phyloP scores from a whole-genome alignment of 2,329 filamentous ascomycete genomes.

The Paracamarosporium sp. region DNA sequence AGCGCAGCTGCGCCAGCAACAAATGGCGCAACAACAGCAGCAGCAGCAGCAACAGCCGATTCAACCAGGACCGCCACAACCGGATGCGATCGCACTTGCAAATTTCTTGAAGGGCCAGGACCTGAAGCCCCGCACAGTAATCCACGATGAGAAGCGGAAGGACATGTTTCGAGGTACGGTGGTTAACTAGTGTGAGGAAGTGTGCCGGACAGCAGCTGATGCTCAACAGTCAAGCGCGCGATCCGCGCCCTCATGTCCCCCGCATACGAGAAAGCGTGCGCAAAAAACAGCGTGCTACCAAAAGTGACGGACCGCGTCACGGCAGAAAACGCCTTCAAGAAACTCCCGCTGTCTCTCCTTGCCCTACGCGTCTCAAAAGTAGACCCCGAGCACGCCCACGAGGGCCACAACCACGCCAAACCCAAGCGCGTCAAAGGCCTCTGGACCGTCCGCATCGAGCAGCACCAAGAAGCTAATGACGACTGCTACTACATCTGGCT shows the following conservation, averaged over 20 bases:
- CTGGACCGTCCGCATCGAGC: constrained; percentile 95
- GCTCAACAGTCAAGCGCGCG: constrained; percentile 82
- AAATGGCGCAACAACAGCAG: constrained; percentile 41
- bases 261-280: constrained; percentile 85
- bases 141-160: constrained; percentile 94
- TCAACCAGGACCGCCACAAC: constrained; percentile 81
- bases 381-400: constrained; percentile 78
- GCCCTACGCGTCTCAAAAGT: constrained; percentile 87
- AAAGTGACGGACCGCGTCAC: constrained; percentile 86
- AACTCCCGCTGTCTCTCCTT: constrained; percentile 91
- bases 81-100: constrained; percentile 85
- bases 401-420: constrained; percentile 59
- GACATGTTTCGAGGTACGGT: constrained; percentile 91
- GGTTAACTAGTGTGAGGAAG: not conserved
- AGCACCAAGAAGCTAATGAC: constrained; percentile 87
- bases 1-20: constrained; percentile 40
- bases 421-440: constrained; percentile 92
- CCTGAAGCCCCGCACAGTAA: constrained; percentile 87
- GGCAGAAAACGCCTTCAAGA: constrained; percentile 92
- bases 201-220: not conserved
- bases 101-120: constrained; percentile 85
- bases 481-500: constrained; percentile 97
- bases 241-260: constrained; percentile 88
- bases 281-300: constrained; percentile 88
- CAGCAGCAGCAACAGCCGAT: constrained; percentile 68